Evolutionary conservation across 73 alveolate genomes (phyloP).

Genomic region (Paramecium caudatum): DNA sequence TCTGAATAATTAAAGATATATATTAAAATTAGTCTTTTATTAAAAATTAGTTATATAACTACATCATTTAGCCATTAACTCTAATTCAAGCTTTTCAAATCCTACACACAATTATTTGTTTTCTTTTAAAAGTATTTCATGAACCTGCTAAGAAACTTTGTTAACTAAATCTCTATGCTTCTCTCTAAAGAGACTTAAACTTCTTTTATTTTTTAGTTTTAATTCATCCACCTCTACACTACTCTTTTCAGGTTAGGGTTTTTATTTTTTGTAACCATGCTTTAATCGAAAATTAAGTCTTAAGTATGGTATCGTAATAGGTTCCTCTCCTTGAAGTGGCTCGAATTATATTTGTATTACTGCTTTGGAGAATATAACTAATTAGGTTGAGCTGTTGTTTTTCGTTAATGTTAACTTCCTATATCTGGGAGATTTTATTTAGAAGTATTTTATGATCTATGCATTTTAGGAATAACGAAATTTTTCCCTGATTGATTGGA

Average conservation of each 20-base stretch:
- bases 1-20: no score
- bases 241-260: not conserved
- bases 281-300: not conserved
- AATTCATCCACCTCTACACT: not conserved
- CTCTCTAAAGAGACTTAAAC: not conserved
- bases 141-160: not conserved
- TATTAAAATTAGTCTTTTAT: no score
- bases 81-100: not conserved
- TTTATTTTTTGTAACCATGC: not conserved
- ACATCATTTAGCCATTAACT: no score
- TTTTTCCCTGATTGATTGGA: not conserved
- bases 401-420: not conserved
- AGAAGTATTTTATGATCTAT: not conserved
- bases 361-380: not conserved
- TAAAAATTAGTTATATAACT: no score
- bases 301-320: not conserved
- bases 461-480: not conserved
- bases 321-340: not conserved
- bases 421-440: conserved; percentile 1
- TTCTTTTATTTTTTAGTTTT: not conserved
- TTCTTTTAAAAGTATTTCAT: not conserved
- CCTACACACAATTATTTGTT: not conserved
- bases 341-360: not conserved
- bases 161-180: not conserved
- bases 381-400: conserved; percentile 11